These are phyloP conservation scores for Alternaria arborescens DNA, from an alignment of 2,329 filamentous ascomycete species.

Conservation along the genomic window DNA sequence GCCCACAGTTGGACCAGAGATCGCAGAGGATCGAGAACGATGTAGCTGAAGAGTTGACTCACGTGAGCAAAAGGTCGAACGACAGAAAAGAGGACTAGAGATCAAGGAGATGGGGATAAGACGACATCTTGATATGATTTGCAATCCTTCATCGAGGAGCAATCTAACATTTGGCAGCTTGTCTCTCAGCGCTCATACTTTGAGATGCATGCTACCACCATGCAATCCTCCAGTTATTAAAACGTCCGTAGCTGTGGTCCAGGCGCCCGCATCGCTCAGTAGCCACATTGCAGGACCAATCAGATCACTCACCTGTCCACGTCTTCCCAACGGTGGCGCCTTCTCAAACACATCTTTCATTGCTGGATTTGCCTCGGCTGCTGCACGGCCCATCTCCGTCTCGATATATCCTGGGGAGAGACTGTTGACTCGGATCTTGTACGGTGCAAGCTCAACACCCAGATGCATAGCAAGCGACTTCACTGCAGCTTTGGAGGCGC, in stretches of 20 bases:
- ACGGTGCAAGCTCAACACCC: background rate
- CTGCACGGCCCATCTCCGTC: background rate
- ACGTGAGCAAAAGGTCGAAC: background rate
- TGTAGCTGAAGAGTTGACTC: background rate
- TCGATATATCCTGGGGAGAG: background rate
- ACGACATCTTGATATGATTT: background rate
- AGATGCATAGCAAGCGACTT: background rate
- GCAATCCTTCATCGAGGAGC: background rate
- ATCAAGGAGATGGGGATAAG: background rate
- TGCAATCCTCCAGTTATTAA: background rate
- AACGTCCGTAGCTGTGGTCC: background rate
- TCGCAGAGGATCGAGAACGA: background rate
- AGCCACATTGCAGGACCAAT: background rate
- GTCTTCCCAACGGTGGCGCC: background rate
- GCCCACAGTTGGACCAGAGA: conserved; percentile 5
- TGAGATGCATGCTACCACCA: background rate
- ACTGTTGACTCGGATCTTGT: background rate
- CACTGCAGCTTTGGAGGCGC: background rate
- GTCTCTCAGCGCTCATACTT: background rate
- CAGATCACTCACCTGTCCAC: background rate
- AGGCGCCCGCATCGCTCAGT: background rate
- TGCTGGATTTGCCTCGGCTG: background rate
- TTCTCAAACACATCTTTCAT: background rate
- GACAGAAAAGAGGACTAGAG: conserved; percentile 1
- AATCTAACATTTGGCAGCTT: background rate